These are phyloP conservation scores for Russula abietina DNA, from an alignment of 768 basidiomycete genomes.

Conservation along the genomic window DNA sequence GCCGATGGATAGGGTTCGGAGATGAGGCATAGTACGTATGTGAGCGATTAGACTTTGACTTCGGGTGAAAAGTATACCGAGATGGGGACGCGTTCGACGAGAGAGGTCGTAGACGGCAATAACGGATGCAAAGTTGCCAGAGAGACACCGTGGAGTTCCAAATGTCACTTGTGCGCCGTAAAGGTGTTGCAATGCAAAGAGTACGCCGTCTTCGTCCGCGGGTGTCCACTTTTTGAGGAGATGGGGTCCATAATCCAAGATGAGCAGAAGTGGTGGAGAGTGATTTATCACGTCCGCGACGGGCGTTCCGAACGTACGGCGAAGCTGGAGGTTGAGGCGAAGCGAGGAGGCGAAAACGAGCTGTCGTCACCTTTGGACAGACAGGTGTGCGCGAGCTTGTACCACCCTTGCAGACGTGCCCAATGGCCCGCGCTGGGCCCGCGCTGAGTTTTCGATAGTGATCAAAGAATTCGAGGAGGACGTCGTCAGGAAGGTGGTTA, in stretches of 20 bases:
- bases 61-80: conserved; percentile 13
- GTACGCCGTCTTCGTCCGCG: background rate
- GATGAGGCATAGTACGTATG: conserved; percentile 8
- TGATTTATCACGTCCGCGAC: conserved; percentile 7
- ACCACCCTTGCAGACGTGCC: conserved; percentile 10
- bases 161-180: too few species aligned
- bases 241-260: conserved; percentile 13
- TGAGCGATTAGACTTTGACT: conserved; percentile 1
- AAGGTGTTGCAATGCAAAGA: conserved; percentile 5
- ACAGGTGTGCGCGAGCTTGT: conserved; percentile 14
- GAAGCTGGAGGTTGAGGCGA: conserved; percentile 14
- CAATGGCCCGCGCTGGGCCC: background rate
- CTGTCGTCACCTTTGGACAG: conserved; percentile 8
- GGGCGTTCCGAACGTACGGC: conserved; percentile 8
- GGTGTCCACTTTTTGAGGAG: conserved; percentile 7
- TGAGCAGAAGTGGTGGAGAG: conserved; percentile 7
- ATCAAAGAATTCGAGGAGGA: conserved; percentile 15
- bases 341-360: conserved; percentile 18
- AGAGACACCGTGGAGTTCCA: conserved; percentile 10
- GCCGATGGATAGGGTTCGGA: conserved; percentile 6
- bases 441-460: conserved; percentile 1
- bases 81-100: conserved; percentile 18
- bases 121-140: conserved; percentile 5
- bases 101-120: conserved; percentile 5
- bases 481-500: conserved; percentile 11